phyloP scores from a whole-genome alignment of 176 grass and related monocot genomes.

The Lolium rigidum region DNA sequence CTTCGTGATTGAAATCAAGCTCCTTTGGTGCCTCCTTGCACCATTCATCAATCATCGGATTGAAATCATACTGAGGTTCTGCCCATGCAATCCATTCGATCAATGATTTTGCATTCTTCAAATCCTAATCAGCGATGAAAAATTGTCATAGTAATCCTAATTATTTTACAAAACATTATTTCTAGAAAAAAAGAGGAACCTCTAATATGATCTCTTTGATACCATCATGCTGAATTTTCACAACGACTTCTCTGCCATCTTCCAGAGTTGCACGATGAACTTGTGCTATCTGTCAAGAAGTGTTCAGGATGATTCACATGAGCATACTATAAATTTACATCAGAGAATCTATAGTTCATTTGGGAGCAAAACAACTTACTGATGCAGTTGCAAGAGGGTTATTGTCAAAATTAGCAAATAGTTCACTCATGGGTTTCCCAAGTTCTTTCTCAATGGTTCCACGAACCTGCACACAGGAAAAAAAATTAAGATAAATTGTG shows the following conservation, averaged over 20 bases:
- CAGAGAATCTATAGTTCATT: conserved; percentile 29
- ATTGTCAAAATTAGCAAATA: conserved; percentile 84
- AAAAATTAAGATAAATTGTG: conserved; percentile 14
- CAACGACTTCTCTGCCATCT: conserved; percentile 93
- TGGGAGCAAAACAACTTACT: conserved; percentile 57
- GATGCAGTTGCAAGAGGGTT: conserved; percentile 96
- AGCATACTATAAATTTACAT: conserved; percentile 43
- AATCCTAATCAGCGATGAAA: conserved; percentile 67
- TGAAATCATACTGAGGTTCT: conserved; percentile 93
- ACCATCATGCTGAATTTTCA: conserved; percentile 95
- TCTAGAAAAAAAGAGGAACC: conserved; percentile 58
- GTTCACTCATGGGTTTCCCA: conserved; percentile 68
- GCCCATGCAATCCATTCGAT: conserved; percentile 98
- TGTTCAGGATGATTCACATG: conserved; percentile 30
- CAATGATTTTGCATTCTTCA: conserved; percentile 97
- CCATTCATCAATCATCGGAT: conserved; percentile 98
- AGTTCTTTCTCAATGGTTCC: conserved; percentile 90
- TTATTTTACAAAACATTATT: conserved; percentile 13
- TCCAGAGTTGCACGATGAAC: conserved; percentile 86
- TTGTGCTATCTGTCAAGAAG: conserved; percentile 86
- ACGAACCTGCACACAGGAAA: conserved; percentile 61
- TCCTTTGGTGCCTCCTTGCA: conserved; percentile 94
- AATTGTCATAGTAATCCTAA: conserved; percentile 15
- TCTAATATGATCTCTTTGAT: conserved; percentile 97
- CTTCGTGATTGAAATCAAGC: conserved; percentile 98